Evolutionary conservation across 371 early-diverging fungal genomes (phyloP).

Genomic region (Mortierella sp.): DNA sequence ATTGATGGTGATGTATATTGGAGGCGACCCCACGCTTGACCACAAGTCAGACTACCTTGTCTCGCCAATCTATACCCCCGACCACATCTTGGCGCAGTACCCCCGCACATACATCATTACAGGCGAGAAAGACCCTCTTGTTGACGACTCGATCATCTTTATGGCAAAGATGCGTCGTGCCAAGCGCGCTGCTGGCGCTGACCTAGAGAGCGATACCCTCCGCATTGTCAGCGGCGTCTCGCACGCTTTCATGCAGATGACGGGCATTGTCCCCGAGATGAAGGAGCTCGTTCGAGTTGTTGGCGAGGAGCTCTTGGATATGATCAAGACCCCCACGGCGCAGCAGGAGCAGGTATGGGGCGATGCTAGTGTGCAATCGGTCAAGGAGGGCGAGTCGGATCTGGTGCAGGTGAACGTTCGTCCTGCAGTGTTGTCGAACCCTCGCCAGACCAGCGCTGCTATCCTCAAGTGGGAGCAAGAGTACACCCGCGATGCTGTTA

Average conservation of each 20-base stretch:
- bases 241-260: conserved; percentile 94
- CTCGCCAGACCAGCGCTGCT: conserved; percentile 30
- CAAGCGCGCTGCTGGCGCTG: conserved; percentile 59
- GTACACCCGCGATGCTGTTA: conserved; percentile 47
- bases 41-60: conserved; percentile 87
- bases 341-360: conserved; percentile 13
- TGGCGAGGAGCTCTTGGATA: conserved; percentile 61
- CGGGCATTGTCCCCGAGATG: conserved; percentile 87
- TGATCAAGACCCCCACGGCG: conserved; percentile 21
- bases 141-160: conserved; percentile 95
- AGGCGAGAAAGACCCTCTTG: conserved; percentile 97
- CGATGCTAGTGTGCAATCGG: conserved; percentile 24
- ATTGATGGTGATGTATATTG: conserved; percentile 94
- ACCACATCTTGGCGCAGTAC: conserved; percentile 88
- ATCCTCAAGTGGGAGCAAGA: conserved; percentile 43
- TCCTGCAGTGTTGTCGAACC: conserved; percentile 20
- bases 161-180: conserved; percentile 91
- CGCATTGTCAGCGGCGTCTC: conserved; percentile 79
- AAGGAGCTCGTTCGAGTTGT: conserved; percentile 74
- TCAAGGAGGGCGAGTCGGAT: conserved; percentile 22
- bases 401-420: conserved; percentile 21
- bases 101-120: conserved; percentile 92
- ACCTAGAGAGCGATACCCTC: conserved; percentile 37
- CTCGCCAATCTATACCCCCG: conserved; percentile 92
- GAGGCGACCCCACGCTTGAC: conserved; percentile 83